Evolutionary conservation across 2,329 filamentous ascomycete genomes (phyloP).

Genomic region (Lecanicillium sp.): DNA sequence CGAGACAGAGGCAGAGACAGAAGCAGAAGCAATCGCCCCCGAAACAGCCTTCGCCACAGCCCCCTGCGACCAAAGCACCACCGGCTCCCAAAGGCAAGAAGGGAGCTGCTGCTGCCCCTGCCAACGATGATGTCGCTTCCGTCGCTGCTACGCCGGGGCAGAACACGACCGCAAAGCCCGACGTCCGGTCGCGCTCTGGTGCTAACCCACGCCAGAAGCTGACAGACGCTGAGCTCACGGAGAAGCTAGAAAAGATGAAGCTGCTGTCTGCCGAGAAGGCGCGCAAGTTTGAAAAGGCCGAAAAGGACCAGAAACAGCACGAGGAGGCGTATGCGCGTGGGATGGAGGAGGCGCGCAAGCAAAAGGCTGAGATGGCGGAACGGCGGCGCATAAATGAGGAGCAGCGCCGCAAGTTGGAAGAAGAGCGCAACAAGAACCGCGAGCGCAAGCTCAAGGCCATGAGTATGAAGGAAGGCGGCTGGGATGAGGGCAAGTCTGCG

Average conservation of each 20-base stretch:
- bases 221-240: constrained; percentile 49
- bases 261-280: constrained; percentile 50
- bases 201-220: constrained; percentile 53
- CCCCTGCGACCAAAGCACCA: neutral
- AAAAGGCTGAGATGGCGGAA: constrained; percentile 45
- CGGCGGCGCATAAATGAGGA: constrained; percentile 43
- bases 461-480: constrained; percentile 43
- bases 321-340: constrained; percentile 46
- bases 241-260: constrained; percentile 55
- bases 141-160: no score
- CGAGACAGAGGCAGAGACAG: neutral
- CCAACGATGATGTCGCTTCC: no score
- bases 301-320: constrained; percentile 49
- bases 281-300: constrained; percentile 50
- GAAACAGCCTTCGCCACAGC: constrained; percentile 2
- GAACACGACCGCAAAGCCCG: constrained; percentile 23
- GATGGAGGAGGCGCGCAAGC: constrained; percentile 46
- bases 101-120: neutral
- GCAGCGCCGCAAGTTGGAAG: constrained; percentile 43
- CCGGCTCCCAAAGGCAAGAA: no score
- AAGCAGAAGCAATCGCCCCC: constrained; percentile 3
- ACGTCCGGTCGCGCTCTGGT: constrained; percentile 43
- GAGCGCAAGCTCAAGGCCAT: constrained; percentile 55
- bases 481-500: constrained; percentile 51
- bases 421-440: constrained; percentile 52